These are phyloP conservation scores for Colletotrichum viniferum DNA, from an alignment of 2,329 filamentous ascomycete genomes.

Conservation along the genomic window DNA sequence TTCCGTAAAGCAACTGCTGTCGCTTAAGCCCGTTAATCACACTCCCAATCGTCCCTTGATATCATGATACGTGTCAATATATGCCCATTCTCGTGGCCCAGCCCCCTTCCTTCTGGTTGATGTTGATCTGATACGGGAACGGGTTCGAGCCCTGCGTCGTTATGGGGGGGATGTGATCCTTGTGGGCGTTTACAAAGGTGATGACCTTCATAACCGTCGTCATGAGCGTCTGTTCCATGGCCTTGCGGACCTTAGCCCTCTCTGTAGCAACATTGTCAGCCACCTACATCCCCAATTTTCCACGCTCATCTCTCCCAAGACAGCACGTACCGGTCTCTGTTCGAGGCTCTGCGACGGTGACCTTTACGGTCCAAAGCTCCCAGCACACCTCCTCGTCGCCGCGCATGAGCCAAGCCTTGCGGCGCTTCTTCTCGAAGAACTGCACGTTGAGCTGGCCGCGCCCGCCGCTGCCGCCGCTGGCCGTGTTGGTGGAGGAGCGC, in stretches of 20 bases:
- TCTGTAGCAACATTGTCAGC: slow-evolving; percentile 56
- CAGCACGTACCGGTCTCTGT: slow-evolving; percentile 76
- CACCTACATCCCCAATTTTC: neutral
- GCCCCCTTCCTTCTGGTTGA: slow-evolving; percentile 81
- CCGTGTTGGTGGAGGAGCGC: slow-evolving; percentile 37
- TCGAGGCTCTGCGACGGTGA: slow-evolving; percentile 87
- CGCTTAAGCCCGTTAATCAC: neutral
- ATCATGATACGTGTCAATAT: slow-evolving; percentile 49
- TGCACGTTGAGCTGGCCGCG: slow-evolving; percentile 83
- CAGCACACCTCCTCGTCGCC: slow-evolving; percentile 94
- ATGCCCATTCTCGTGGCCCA: slow-evolving; percentile 83
- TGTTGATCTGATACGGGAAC: slow-evolving; percentile 90
- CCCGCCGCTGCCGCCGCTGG: slow-evolving; percentile 52
- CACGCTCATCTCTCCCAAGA: neutral
- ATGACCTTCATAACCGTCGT: slow-evolving; percentile 91
- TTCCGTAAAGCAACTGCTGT: neutral
- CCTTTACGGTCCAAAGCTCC: slow-evolving; percentile 94
- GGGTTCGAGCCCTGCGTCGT: slow-evolving; percentile 93
- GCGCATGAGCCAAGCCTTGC: slow-evolving; percentile 79
- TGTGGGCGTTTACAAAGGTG: slow-evolving; percentile 83
- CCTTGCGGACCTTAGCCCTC: slow-evolving; percentile 83
- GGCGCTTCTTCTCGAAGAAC: slow-evolving; percentile 91
- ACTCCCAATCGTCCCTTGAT: neutral
- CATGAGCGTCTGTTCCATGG: slow-evolving; percentile 89
- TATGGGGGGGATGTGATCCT: slow-evolving; percentile 96